Conservation (phyloP, 176 grass and related monocot species). For the Rhynchospora tenuis region DNA sequence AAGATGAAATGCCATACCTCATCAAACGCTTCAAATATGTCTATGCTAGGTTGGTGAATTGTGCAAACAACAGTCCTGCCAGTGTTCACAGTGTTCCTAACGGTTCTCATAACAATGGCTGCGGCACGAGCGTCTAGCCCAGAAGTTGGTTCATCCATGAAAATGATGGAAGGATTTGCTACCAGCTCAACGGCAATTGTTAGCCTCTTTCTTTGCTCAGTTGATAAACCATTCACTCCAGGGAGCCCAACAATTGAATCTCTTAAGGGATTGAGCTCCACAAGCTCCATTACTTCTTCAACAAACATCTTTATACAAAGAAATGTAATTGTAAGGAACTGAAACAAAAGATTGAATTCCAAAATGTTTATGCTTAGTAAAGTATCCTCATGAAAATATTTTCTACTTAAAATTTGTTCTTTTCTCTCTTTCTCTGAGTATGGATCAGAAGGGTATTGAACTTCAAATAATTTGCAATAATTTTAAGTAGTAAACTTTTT, state of each 20-base stretch:
- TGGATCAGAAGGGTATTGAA: too few species aligned
- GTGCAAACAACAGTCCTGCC: constrained; percentile 39
- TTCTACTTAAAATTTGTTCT: background rate
- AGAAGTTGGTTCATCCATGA: constrained; percentile 46
- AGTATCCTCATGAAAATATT: background rate
- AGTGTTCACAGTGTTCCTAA: constrained; percentile 23
- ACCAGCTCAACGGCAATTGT: constrained; percentile 49
- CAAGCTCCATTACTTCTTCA: constrained; percentile 36
- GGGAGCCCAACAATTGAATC: constrained; percentile 26
- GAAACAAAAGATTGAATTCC: background rate
- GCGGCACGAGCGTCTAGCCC: constrained; percentile 41
- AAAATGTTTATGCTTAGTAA: background rate
- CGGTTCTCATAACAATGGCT: constrained; percentile 35
- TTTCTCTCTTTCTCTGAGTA: background rate
- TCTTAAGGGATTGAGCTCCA: constrained; percentile 26
- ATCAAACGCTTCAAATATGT: constrained; percentile 41
- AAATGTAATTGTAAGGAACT: constrained; percentile 2
- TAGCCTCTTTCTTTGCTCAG: constrained; percentile 34
- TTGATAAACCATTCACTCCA: constrained; percentile 30
- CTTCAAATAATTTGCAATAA: too few species aligned
- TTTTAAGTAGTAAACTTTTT: too few species aligned
- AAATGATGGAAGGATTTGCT: constrained; percentile 37
- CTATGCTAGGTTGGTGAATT: constrained; percentile 41
- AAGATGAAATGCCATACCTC: constrained; percentile 17
- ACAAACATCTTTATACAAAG: constrained; percentile 32